Conservation (phyloP, 106 monocot genomes). For the Vanilla planifolia region DNA sequence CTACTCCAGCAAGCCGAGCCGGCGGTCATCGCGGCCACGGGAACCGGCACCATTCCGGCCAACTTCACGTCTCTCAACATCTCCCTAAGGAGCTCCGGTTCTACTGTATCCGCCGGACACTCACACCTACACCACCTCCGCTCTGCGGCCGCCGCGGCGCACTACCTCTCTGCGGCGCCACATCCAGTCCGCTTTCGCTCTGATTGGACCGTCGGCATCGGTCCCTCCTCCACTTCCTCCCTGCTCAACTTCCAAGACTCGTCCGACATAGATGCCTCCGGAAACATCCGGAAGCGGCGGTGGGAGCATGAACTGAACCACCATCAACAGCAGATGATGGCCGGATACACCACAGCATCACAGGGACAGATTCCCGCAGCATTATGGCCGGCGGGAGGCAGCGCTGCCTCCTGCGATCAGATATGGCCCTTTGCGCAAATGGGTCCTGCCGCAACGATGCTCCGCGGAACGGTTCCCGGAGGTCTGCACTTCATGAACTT, state of each 20-base stretch:
- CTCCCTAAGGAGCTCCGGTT: constrained; percentile 52
- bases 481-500: constrained; percentile 85
- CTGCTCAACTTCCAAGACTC: constrained; percentile 30
- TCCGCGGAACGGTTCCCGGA: constrained; percentile 44
- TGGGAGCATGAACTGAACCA: constrained; percentile 43
- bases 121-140: constrained; percentile 10
- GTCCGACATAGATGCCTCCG: constrained; percentile 17
- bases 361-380: constrained; percentile 38
- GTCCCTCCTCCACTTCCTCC: constrained; percentile 14
- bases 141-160: constrained; percentile 11
- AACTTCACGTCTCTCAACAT: constrained; percentile 89
- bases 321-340: constrained; percentile 40
- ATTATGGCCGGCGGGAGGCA: constrained; percentile 26
- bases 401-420: background rate
- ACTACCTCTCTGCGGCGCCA: constrained; percentile 19
- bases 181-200: constrained; percentile 5
- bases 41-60: constrained; percentile 82
- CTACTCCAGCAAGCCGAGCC: constrained; percentile 86
- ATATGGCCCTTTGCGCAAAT: constrained; percentile 42
- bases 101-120: constrained; percentile 27
- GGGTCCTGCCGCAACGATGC: constrained; percentile 35
- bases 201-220: constrained; percentile 2
- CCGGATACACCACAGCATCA: constrained; percentile 24
- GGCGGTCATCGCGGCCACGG: constrained; percentile 77
- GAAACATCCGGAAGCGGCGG: constrained; percentile 42